Evolutionary conservation across 345 rosid genomes (phyloP), one percentile per base, ranked within the genome.

Genomic region (Clausena lansium): DNA sequence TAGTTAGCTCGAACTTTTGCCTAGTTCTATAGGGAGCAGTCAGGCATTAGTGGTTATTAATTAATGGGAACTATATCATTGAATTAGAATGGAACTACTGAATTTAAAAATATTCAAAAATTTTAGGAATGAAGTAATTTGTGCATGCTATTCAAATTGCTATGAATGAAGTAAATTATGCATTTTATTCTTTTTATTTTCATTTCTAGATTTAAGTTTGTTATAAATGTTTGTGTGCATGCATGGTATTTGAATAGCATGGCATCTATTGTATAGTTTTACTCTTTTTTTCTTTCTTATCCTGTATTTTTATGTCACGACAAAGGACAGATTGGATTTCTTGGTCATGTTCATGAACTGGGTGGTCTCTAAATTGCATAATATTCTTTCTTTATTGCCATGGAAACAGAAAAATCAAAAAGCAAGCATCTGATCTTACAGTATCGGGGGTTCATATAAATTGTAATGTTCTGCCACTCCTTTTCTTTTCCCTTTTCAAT

Each of bases 281-380:
- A 22, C 66, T 4, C 19, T 33, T 79, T 79, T 50, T 50, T 64
- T 65, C 50, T 57, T 65, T 65, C 20, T 27, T 20, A 57, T 54
- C 15, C 38, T 25, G 15, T 33, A 30, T 17, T 4, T 76, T 39
- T 63, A 54, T 14, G 47, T 78, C n/a, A 33, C 7, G 66, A 39
- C 67, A 73, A 50, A 58, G 25, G 45, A n/a, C 61, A 63, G 36
- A 64, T 71, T 54, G 27, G 28, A 71, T 71, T 33, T 68, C 38
- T 41, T 68, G 17, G 24, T 61, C 2, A 15, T 54, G 14, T 60
- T 14, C 25, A 47, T 27, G 28, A 63, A 71, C 36, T 32, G 15
- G 4, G 52, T 25, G 39, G 2, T 45, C 57, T 19, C 17, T 9
- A 5, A 20, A 9, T 6, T 17, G 17, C 15, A 39, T 24, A n/a